Evolutionary conservation across 2,329 filamentous ascomycete species (phyloP).

Genomic region (Cytospora chrysosperma): DNA sequence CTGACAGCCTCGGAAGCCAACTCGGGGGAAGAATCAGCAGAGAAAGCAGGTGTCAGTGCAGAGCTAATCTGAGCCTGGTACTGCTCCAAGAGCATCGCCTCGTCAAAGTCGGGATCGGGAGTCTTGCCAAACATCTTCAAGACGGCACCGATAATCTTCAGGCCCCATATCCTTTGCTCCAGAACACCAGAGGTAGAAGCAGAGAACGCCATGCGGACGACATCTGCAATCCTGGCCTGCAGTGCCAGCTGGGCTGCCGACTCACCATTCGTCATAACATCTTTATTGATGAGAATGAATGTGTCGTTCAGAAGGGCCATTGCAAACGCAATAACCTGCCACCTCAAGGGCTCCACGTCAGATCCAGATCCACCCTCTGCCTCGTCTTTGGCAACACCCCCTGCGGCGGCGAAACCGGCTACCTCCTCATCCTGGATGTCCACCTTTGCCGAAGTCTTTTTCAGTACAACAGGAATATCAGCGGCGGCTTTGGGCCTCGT

Average conservation of each 20-base stretch:
- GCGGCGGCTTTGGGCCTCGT: constrained; percentile 68
- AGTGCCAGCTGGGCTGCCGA: constrained; percentile 75
- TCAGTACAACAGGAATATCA: constrained; percentile 43
- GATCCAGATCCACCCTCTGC: constrained; percentile 51
- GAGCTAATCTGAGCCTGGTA: constrained; percentile 99
- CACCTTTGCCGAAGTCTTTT: constrained; percentile 55
- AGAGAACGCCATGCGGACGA: constrained; percentile 95
- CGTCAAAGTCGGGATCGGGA: constrained; percentile 95
- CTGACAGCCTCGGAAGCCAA: constrained; percentile 94
- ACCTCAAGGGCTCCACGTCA: constrained; percentile 84
- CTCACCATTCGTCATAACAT: constrained; percentile 74
- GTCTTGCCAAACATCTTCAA: constrained; percentile 95
- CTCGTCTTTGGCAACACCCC: constrained; percentile 58
- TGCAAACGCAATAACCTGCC: constrained; percentile 94
- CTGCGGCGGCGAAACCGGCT: constrained; percentile 84
- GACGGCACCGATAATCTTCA: constrained; percentile 91
- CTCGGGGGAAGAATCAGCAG: constrained; percentile 91
- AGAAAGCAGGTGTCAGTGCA: constrained; percentile 92
- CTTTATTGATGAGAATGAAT: constrained; percentile 74
- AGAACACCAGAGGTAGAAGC: constrained; percentile 92
- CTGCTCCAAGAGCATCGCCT: constrained; percentile 92
- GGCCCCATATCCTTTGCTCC: constrained; percentile 82
- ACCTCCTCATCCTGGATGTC: constrained; percentile 96
- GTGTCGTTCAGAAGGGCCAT: constrained; percentile 87
- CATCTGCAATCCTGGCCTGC: constrained; percentile 82